Base-by-base conservation (phyloP, 495 filamentous ascomycete species). In the Penicillium ochrochloron region DNA sequence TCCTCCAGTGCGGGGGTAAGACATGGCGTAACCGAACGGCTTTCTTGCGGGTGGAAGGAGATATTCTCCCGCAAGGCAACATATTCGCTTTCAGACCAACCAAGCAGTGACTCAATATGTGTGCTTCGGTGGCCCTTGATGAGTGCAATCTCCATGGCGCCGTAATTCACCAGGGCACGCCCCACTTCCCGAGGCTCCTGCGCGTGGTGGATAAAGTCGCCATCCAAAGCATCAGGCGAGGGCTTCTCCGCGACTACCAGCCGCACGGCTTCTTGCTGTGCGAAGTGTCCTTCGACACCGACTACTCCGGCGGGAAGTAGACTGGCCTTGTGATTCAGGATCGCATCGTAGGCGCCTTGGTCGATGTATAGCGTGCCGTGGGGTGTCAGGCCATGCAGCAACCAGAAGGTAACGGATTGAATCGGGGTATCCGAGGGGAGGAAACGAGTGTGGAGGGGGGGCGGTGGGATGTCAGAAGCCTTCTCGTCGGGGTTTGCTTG, bases 61-160 rank as follows among this genome's bases (percentile, higher is more conserved):
- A 97, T 90, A 68, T 94, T 96, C 76, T 96, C 92, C 61, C 93
- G 83, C 67, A 93, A 79, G 9, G 94, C 94, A 48, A 99, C 91
- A 82, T 98, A 97, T 76, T 97, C 93, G 62, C 90, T 93, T 70
- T 97, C 94, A 33, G 93, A 89, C 81, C 97, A 99, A 5, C 95
- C 95, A 39, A 99, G 73, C 33, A 94, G 66, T 0, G 83, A 79
- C 48, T 87, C 83, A 62, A 99, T 97, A 71, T 95, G 89, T 1
- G 80, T 85, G 70, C 94, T 97, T 67, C 88, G 86, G 61, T 89
- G 83, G 0, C 95, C 95, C 76, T 91, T 93, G 65, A 98, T 96
- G 56, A 90, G 80, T 57, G 77, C 76, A 63, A 97, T 92, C 76
- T 99, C 94, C 2, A 82, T 75, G 15, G 91, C 86, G n/a, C 90